A percentile compares a stretch with the other conserved stretches of the same genome.
Evolutionary conservation across 352 stramenopile genomes (phyloP).

Genomic region (Thalassiosira hispida): DNA sequence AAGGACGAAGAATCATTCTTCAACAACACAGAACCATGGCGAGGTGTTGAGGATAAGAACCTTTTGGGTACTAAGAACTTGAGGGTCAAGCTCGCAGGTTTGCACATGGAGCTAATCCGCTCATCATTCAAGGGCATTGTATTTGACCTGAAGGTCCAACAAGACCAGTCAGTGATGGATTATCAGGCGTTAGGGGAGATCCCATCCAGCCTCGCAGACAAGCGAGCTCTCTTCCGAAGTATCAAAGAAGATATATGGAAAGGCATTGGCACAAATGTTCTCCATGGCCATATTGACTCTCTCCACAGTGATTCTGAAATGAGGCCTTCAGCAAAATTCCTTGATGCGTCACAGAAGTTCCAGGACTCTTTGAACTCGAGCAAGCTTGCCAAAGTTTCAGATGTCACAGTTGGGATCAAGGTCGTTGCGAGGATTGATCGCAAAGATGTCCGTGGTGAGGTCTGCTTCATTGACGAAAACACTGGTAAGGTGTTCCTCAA

Average conservation of each 20-base stretch:
- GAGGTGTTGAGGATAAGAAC: constrained; percentile 43
- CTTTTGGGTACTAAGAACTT: constrained; percentile 68
- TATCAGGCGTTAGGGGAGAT: constrained; percentile 20
- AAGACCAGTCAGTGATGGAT: constrained; percentile 13
- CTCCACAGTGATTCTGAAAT: constrained; percentile 31
- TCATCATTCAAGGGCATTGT: constrained; percentile 61
- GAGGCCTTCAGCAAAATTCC: constrained; percentile 56
- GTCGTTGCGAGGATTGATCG: constrained; percentile 48
- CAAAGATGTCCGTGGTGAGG: constrained; percentile 51
- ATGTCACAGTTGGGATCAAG: constrained; percentile 55
- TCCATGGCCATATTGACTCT: constrained; percentile 23
- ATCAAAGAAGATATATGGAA: constrained; percentile 43
- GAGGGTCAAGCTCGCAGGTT: constrained; percentile 49
- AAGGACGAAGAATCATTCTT: constrained; percentile 83
- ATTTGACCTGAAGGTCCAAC: constrained; percentile 34
- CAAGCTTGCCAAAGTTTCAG: constrained; percentile 59
- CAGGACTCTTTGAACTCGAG: constrained; percentile 50
- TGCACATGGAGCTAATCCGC: constrained; percentile 63
- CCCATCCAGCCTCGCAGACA: constrained; percentile 34
- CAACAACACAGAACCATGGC: constrained; percentile 60
- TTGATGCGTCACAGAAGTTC: constrained; percentile 55
- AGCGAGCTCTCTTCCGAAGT: constrained; percentile 32
- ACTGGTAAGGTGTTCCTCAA: constrained; percentile 22
- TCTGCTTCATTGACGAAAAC: constrained; percentile 59
- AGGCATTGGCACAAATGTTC: constrained; percentile 5